Base-by-base conservation (phyloP, 148 eudicot species). In the Vaccinium macrocarpon region DNA sequence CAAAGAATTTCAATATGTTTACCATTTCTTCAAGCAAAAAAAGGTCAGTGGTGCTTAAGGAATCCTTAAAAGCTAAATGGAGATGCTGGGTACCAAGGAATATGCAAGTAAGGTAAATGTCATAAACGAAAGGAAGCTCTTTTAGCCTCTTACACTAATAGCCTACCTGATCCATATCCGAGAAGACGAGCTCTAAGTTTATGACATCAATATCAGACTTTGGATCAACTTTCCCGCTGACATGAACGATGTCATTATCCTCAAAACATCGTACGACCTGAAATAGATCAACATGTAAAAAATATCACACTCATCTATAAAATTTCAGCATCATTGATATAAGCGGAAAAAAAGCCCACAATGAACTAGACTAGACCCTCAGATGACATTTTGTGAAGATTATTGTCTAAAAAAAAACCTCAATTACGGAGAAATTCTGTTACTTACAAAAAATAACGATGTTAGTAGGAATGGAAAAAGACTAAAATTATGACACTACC, bases 261-360 rank as follows among this genome's bases (percentile, higher is more conserved):
- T 97, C 99, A 87, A 97, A 97, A 93, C 99, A 97, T 7, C 99
- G 98, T 51, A 97, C 99, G 86, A 97, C 99, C 99, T 97, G 90
- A 78, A 89, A 59, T 29, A 83, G 75, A 51, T 83, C 23, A 52
- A 77, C 68, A 61, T 70, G 53, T 13, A 12, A 15, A 72, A 53
- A 18, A 82, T 53, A 73, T 57, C 8, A 32, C 19, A 49, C 71
- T 51, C 38, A 4, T 25, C 16, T 62, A n/a, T 8, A 62, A n/a
- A 62, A 8, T 62, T 62, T 62, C 27, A 0, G 72, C 35, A 66
- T 52, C 16, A 13, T 52, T 52, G 4, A 11, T 52, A 52, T 4
- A 52, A 11, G 56, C 4, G 12, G 16, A 13, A 13, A 52, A 35
- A 35, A 35, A 52, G 0, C 14, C 14, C 56, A 13, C 14, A 52